Evolutionary conservation across 257 asterid genomes (phyloP).

Genomic region (Gentiana dahurica): DNA sequence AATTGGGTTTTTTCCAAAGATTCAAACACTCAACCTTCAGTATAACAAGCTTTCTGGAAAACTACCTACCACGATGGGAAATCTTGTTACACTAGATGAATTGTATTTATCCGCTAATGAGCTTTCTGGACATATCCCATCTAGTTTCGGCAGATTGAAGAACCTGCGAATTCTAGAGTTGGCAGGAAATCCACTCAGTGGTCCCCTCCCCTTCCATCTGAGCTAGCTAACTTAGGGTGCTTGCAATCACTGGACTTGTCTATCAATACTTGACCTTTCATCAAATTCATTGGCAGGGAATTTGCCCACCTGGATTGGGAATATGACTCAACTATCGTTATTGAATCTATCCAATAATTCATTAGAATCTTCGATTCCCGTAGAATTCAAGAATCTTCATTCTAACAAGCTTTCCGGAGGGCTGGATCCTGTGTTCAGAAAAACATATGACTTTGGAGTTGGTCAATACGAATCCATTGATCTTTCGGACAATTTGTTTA

Average conservation of each 20-base stretch:
- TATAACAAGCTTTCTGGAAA: too few species aligned
- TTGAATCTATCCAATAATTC: slow-evolving; percentile 51
- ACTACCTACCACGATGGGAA: too few species aligned
- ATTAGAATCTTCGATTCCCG: slow-evolving; percentile 39
- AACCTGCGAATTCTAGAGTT: slow-evolving; percentile 29
- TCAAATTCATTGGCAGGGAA: slow-evolving; percentile 42
- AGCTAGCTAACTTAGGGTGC: slow-evolving; percentile 21
- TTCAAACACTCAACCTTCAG: too few species aligned
- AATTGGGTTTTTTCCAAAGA: too few species aligned
- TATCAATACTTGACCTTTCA: slow-evolving; percentile 51
- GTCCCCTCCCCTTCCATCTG: slow-evolving; percentile 33
- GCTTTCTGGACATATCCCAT: slow-evolving; percentile 42
- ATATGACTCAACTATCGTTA: slow-evolving; percentile 36
- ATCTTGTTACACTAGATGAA: too few species aligned
- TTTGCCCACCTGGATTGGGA: slow-evolving; percentile 55
- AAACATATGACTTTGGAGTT: slow-evolving; percentile 20
- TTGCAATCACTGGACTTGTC: slow-evolving; percentile 43
- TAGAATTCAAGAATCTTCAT: slow-evolving; percentile 41
- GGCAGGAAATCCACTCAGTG: slow-evolving; percentile 37
- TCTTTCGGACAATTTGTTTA: slow-evolving; percentile 41
- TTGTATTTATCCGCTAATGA: slow-evolving; percentile 29
- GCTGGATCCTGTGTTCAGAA: slow-evolving; percentile 22
- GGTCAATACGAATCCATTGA: slow-evolving; percentile 41
- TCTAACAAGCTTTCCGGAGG: slow-evolving; percentile 47
- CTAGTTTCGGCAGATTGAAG: slow-evolving; percentile 38